Evolutionary conservation across 2,329 filamentous ascomycete genomes (phyloP).

Genomic region (Juglanconis sp.): DNA sequence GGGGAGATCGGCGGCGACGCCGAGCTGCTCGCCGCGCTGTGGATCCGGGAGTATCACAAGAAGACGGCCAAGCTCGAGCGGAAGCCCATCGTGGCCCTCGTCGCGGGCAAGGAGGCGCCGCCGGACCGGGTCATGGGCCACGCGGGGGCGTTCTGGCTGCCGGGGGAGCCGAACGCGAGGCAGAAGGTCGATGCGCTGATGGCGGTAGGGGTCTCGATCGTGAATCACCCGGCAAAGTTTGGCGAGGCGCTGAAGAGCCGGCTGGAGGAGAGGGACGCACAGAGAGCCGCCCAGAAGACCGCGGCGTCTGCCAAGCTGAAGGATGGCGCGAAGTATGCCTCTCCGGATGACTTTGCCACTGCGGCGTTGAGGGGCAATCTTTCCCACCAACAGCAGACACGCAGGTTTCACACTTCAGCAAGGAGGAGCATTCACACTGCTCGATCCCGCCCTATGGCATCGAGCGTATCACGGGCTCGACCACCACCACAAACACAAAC

Average conservation of each 20-base stretch:
- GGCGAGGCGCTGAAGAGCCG: slow-evolving; percentile 64
- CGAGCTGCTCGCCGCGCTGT: slow-evolving; percentile 70
- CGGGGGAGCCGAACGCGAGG: slow-evolving; percentile 61
- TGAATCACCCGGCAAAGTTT: slow-evolving; percentile 74
- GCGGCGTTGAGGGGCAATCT: neutral
- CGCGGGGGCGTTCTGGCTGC: slow-evolving; percentile 68
- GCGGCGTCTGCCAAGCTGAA: neutral
- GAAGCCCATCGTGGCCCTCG: slow-evolving; percentile 72
- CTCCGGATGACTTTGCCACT: slow-evolving; percentile 1
- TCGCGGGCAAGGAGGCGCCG: slow-evolving; percentile 64
- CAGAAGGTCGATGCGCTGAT: slow-evolving; percentile 67
- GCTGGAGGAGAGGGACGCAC: slow-evolving; percentile 36
- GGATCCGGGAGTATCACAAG: slow-evolving; percentile 64
- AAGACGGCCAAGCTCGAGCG: slow-evolving; percentile 47
- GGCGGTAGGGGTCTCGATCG: slow-evolving; percentile 64
- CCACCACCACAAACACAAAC: neutral
- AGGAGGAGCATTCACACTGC: neutral
- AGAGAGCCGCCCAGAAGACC: slow-evolving; percentile 1
- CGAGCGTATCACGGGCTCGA: neutral
- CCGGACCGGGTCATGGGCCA: slow-evolving; percentile 72
- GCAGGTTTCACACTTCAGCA: slow-evolving; percentile 5
- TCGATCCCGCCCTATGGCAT: neutral
- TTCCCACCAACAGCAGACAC: slow-evolving; percentile 5
- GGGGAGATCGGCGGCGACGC: slow-evolving; percentile 70
- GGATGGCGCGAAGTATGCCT: slow-evolving; percentile 22